Percentiles rank a stretch among this genome's conserved stretches.
These are phyloP conservation scores for Ceriops zippeliana DNA, from an alignment of 345 rosid genomes.

Conservation along the genomic window DNA sequence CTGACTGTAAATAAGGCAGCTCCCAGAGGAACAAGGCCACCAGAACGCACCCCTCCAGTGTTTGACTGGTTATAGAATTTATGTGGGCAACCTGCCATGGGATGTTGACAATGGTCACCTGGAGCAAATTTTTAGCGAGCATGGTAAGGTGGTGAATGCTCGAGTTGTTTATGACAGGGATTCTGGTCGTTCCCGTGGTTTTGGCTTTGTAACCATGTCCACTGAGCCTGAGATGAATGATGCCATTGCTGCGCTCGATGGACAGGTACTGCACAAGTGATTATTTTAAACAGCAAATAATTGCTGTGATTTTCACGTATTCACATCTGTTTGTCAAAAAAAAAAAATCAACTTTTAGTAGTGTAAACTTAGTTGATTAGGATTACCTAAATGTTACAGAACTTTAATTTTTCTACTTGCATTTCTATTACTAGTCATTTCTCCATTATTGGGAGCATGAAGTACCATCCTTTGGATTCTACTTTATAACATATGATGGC, in stretches of 20 bases:
- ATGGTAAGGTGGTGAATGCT: conserved; percentile 80
- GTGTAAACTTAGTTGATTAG: too few relatives aligned
- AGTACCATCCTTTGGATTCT: neutral
- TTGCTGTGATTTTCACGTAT: too few relatives aligned
- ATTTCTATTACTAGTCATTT: neutral
- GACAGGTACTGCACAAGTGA: conserved; percentile 49
- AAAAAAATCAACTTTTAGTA: too few relatives aligned
- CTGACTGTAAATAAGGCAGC: conserved; percentile 86
- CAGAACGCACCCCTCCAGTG: conserved; percentile 57
- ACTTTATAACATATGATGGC: neutral
- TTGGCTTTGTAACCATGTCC: conserved; percentile 87
- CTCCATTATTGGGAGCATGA: neutral
- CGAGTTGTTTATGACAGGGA: conserved; percentile 82
- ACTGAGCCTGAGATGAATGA: conserved; percentile 69
- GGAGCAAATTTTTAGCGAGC: conserved; percentile 80
- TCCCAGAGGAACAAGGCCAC: conserved; percentile 66
- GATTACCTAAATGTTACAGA: too few relatives aligned
- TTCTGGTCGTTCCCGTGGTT: conserved; percentile 91
- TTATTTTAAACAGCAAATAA: too few relatives aligned
- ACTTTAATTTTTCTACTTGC: too few relatives aligned
- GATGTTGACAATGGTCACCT: conserved; percentile 66
- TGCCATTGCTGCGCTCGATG: conserved; percentile 90
- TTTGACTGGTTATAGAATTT: conserved; percentile 51
- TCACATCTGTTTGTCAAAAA: too few relatives aligned
- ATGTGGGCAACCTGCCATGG: conserved; percentile 92